These are phyloP conservation scores for Tubosaeta brunneosetosa DNA, from an alignment of 768 basidiomycete species.

Conservation along the genomic window DNA sequence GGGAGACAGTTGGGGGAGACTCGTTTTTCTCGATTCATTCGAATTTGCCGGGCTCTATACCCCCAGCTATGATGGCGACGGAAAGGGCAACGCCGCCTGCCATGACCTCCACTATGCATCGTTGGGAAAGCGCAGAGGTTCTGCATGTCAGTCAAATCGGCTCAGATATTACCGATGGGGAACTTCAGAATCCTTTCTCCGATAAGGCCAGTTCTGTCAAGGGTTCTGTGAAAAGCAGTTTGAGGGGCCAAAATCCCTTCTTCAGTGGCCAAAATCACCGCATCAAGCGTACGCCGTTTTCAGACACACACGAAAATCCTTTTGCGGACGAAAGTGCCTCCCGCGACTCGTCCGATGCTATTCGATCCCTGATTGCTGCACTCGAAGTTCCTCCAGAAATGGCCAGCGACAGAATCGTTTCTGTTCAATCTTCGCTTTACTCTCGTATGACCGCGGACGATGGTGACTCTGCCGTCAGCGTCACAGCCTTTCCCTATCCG, in stretches of 20 bases:
- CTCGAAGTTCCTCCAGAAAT: slow-evolving; percentile 48
- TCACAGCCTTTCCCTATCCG: slow-evolving; percentile 29
- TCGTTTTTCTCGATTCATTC: slow-evolving; percentile 49
- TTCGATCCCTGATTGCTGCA: slow-evolving; percentile 66
- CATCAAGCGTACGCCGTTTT: slow-evolving; percentile 12
- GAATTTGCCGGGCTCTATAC: slow-evolving; percentile 42
- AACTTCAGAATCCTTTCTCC: slow-evolving; percentile 25
- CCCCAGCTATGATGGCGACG: slow-evolving; percentile 42
- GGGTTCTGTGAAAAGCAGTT: slow-evolving; percentile 14
- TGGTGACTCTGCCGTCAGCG: slow-evolving; percentile 23
- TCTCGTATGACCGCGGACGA: slow-evolving; percentile 27
- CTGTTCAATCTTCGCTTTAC: slow-evolving; percentile 50
- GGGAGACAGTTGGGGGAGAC: slow-evolving; percentile 40
- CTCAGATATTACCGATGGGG: slow-evolving; percentile 1
- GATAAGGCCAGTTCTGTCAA: slow-evolving; percentile 17
- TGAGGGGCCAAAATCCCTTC: slow-evolving; percentile 34
- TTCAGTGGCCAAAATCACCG: slow-evolving; percentile 39
- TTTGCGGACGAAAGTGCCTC: slow-evolving; percentile 38
- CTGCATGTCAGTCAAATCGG: slow-evolving; percentile 36
- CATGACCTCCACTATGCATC: slow-evolving; percentile 46
- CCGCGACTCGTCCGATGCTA: slow-evolving; percentile 33
- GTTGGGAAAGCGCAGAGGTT: slow-evolving; percentile 69
- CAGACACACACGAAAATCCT: slow-evolving; percentile 30
- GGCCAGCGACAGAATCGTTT: slow-evolving; percentile 47
- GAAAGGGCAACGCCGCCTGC: slow-evolving; percentile 63